Conservation (phyloP, 345 rosid genomes). For the Eucalyptus leucophloia region DNA sequence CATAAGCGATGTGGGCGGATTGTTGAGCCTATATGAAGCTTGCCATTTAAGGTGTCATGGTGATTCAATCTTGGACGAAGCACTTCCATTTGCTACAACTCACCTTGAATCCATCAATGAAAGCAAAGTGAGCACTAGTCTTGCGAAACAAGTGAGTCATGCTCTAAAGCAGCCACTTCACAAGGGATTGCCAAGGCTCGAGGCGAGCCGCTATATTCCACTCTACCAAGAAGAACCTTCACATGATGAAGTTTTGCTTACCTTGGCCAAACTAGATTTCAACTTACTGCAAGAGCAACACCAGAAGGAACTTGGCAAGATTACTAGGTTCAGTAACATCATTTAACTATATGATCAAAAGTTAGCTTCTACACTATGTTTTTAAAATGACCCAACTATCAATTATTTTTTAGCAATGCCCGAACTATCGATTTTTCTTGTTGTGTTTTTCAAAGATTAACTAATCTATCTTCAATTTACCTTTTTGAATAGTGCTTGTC, state of each 20-base stretch:
- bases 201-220: not conserved
- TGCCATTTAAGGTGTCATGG: not conserved
- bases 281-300: not conserved
- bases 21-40: not conserved
- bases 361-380: not conserved
- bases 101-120: not conserved
- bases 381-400: not conserved
- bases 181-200: not conserved
- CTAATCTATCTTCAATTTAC: not conserved
- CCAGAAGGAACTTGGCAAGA: not conserved
- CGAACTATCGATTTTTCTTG: not conserved
- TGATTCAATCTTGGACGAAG: conserved; percentile 4
- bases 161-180: not conserved
- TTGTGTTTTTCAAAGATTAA: not conserved
- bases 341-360: not conserved
- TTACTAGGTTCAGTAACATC: not conserved
- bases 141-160: not conserved
- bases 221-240: not conserved
- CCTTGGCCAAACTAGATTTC: conserved; percentile 5
- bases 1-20: not conserved
- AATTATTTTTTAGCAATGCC: not conserved
- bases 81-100: not conserved
- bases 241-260: not conserved
- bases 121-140: not conserved
- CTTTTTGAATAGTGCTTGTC: not conserved